Percentiles rank a stretch among this genome's conserved stretches.
phyloP scores from a whole-genome alignment of 306 rosid genomes.

The Abrus pulchellus region DNA sequence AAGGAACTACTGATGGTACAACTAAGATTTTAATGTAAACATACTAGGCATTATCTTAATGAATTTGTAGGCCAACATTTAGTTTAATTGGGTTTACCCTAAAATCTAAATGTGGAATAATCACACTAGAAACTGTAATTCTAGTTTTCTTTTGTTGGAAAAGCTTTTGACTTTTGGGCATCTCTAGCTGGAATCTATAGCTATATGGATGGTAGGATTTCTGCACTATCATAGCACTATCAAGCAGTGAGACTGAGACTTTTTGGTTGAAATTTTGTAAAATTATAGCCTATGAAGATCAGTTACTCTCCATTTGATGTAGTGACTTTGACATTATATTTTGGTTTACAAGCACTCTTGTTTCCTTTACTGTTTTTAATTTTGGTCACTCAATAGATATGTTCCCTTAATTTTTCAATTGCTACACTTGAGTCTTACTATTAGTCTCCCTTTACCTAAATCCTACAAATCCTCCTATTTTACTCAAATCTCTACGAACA shows the following conservation, averaged over 20 bases:
- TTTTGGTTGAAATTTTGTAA: slow-evolving; percentile 37
- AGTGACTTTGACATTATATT: neutral
- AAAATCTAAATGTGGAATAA: slow-evolving; percentile 9
- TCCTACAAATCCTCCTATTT: neutral
- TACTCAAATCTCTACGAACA: neutral
- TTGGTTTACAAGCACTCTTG: neutral
- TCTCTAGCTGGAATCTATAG: slow-evolving; percentile 10
- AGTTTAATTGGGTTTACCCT: slow-evolving; percentile 5
- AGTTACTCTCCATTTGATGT: neutral
- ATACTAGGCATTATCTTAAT: neutral
- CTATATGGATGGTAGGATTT: slow-evolving; percentile 24
- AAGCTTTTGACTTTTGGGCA: slow-evolving; percentile 15
- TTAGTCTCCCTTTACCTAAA: neutral
- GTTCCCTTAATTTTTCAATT: neutral
- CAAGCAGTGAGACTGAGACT: slow-evolving; percentile 28
- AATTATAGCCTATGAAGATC: neutral
- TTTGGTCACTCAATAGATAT: neutral
- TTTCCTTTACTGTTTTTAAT: neutral
- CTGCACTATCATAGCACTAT: slow-evolving; percentile 29
- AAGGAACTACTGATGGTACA: slow-evolving; percentile 3
- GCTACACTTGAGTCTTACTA: neutral
- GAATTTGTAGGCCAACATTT: neutral
- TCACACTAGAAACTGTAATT: neutral
- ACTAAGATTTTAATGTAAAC: slow-evolving; percentile 8
- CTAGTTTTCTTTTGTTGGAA: slow-evolving; percentile 6